Evolutionary conservation across 208 protist species (phyloP), one percentile per base, ranked within the genome.

Genomic region (Acanthamoeba healyi): DNA sequence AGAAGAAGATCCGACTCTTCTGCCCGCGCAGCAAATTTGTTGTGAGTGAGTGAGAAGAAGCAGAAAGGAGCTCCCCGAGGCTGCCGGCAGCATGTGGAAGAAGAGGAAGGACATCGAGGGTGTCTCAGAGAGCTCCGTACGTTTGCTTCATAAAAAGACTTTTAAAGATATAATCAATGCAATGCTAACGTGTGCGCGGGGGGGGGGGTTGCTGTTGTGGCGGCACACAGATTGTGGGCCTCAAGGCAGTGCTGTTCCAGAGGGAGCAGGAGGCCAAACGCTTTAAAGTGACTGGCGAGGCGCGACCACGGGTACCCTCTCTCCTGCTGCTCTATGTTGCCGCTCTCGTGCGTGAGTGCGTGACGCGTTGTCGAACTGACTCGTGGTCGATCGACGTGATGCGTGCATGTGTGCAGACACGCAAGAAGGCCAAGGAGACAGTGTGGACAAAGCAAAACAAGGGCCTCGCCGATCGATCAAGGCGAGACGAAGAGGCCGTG

Each of bases 31-130:
- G n/a, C n/a, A n/a, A n/a, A n/a, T n/a, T n/a, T n/a, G 7, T 17
- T 9, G 46, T 17, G 5, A 54, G 10, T 12, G 46, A 54, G 10
- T 17, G 46, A 54, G 19, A 10, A 54, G 46, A 54, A 17, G 46
- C 46, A 15, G 46, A 54, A 38, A 38, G 51, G 51, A 58, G 14
- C 51, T 58, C 51, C 19, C 51, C 51, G 51, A 58, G 51, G 51
- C 51, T 19, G 10, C 51, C 14, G 14, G 29, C 12, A 54, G 24
- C n/a, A 90, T 90, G 84, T 90, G 84, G 84, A 90, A 90, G 36
- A 90, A 90, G 56, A 65, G 84, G n/a, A 90, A 90, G 42, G 84
- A 90, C 56, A 90, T 90, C 19, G 84, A 90, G n/a, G 84, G 84
- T 36, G 84, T 90, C 1, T 90, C 84, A 2, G 56, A 90, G 56